Evolutionary conservation across 441 rosid genomes (phyloP), one percentile per base, ranked within the genome.

Genomic region (Erodium moschatum): DNA sequence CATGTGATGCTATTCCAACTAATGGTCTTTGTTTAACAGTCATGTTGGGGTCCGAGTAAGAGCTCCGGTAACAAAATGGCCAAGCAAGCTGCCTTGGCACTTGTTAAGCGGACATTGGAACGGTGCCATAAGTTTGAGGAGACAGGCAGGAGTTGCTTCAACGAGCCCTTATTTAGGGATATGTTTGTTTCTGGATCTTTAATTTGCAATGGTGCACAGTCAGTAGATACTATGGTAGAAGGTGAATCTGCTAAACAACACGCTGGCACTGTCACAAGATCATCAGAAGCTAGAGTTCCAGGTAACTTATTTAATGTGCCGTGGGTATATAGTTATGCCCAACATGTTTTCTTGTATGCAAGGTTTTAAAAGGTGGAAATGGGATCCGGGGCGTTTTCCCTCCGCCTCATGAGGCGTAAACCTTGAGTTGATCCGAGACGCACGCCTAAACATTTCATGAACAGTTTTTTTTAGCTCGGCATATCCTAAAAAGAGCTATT

Each of bases 61-160:
- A 83, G 86, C 78, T 85, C 96, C 70, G 79, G 79, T 77, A 86
- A 76, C 83, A 95, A 89, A 81, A 78, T 85, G 83, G 89, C 96
- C 73, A 92, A 85, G 83, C 96, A 90, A 73, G 89, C 97, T 76
- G 89, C 97, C 35, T 73, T 85, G 54, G 86, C 93, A 67, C 86
- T 90, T 76, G 86, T 87, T 71, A 95, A 82, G 76, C 83, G 86
- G 66, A 86, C 96, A 24, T 79, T 95, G 72, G 88, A 83, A 70
- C 79, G 81, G 70, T 90, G 84, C 75, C 88, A 76, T 77, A 79
- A 80, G 78, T 95, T 78, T 80, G 97, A 95, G 82, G 89, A 84
- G 66, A 82, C 88, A 2, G 97, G 97, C 70, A 84, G 79, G 77
- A 86, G 98, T 81, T 90, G 96, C 81, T 95, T 95, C 74, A 80